Evolutionary conservation across 257 asterid species (phyloP).

Genomic region (Cruciata laevipes): DNA sequence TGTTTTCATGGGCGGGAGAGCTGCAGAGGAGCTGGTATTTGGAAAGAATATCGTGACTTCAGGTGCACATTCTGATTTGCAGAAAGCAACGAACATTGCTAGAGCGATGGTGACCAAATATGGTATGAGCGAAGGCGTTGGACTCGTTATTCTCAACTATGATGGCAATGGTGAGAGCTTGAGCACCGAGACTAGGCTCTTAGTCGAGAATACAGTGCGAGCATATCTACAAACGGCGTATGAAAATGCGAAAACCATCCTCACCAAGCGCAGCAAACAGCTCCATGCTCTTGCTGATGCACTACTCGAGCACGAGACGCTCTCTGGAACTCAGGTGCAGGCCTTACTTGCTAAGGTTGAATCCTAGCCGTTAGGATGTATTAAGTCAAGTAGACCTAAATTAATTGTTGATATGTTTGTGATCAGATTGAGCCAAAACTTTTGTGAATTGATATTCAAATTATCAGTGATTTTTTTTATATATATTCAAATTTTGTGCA

Average conservation of each 20-base stretch:
- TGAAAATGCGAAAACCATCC: conserved; percentile 53
- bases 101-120: conserved; percentile 75
- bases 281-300: conserved; percentile 79
- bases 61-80: conserved; percentile 74
- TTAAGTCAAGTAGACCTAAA: no score
- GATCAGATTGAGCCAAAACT: no score
- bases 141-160: conserved; percentile 65
- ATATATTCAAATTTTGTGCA: no score
- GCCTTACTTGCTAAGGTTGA: conserved; percentile 42
- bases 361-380: no score
- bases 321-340: conserved; percentile 67
- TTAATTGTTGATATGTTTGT: no score
- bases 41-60: conserved; percentile 83
- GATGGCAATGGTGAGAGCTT: conserved; percentile 74
- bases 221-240: conserved; percentile 54
- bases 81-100: conserved; percentile 66
- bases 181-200: conserved; percentile 80
- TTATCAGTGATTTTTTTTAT: no score
- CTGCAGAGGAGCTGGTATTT: conserved; percentile 79
- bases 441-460: no score
- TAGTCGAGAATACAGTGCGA: conserved; percentile 63
- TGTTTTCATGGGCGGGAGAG: conserved; percentile 84
- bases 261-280: conserved; percentile 48
- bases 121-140: conserved; percentile 77
- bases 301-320: conserved; percentile 54